Evolutionary conservation across 1,139 yeast genomes (phyloP).

Genomic region (Ogataea hybrid): DNA sequence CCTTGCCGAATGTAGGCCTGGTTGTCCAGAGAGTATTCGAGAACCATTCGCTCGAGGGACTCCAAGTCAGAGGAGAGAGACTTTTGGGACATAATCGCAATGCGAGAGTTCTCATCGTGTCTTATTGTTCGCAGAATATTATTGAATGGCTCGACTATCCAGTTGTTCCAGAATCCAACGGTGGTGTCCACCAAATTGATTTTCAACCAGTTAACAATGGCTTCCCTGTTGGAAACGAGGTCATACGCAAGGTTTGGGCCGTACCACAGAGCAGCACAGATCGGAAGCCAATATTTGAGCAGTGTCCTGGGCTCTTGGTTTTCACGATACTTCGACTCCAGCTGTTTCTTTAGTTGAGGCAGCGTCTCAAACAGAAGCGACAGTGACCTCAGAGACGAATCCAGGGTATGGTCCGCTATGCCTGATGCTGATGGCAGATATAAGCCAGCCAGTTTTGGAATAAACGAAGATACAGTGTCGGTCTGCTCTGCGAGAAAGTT

Average conservation of each 20-base stretch:
- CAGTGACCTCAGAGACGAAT: conserved; percentile 12
- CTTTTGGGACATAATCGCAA: conserved; percentile 77
- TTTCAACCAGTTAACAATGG: conserved; percentile 54
- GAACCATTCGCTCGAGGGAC: conserved; percentile 84
- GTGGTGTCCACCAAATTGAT: conserved; percentile 61
- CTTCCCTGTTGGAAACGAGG: conserved; percentile 48
- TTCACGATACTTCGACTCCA: neutral
- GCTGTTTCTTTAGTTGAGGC: conserved; percentile 14
- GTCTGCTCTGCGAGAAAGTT: conserved; percentile 7
- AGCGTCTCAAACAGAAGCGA: conserved; percentile 10
- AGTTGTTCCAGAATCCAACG: conserved; percentile 68
- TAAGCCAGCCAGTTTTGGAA: conserved; percentile 7
- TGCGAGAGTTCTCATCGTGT: conserved; percentile 69
- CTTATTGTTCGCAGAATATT: conserved; percentile 77
- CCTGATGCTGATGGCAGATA: neutral
- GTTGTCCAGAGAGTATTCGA: conserved; percentile 61
- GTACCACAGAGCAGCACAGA: conserved; percentile 39
- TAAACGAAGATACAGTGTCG: neutral
- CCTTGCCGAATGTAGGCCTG: conserved; percentile 30
- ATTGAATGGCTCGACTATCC: conserved; percentile 78
- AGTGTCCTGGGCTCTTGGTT: conserved; percentile 30
- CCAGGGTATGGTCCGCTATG: conserved; percentile 1
- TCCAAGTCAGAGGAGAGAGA: conserved; percentile 75
- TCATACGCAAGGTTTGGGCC: conserved; percentile 50
- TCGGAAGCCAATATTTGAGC: conserved; percentile 68